A percentile compares a stretch with the other conserved stretches of the same genome.
These are phyloP conservation scores for Blastobotrys indianensis DNA, from an alignment of 1,139 yeast species.

Conservation along the genomic window DNA sequence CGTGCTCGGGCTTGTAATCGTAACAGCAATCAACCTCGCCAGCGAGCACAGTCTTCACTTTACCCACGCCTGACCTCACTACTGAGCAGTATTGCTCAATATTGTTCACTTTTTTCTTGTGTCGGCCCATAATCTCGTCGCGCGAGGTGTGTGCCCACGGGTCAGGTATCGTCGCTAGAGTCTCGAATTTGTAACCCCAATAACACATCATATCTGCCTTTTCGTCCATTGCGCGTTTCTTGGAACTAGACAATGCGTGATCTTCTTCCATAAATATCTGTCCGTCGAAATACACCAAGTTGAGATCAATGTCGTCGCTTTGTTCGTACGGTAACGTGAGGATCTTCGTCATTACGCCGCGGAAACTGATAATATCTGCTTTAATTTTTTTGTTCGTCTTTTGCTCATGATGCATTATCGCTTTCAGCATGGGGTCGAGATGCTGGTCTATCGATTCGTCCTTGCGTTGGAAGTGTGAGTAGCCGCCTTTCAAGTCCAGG, in stretches of 20 bases:
- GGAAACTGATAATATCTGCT: conserved; percentile 70
- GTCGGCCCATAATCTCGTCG: conserved; percentile 59
- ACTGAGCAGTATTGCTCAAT: conserved; percentile 74
- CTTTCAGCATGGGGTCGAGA: conserved; percentile 51
- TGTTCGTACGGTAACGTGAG: conserved; percentile 55
- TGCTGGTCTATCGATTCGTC: conserved; percentile 50
- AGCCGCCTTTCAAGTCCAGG: conserved; percentile 62
- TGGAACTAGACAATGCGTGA: conserved; percentile 34
- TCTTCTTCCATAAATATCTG: conserved; percentile 77
- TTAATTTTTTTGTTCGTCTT: conserved; percentile 41
- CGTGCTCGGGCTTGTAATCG: conserved; percentile 62
- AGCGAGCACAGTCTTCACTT: conserved; percentile 60
- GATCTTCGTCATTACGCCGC: conserved; percentile 72
- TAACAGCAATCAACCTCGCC: conserved; percentile 91
- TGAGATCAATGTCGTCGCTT: conserved; percentile 55
- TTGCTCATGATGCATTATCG: conserved; percentile 53
- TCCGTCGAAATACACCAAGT: conserved; percentile 66
- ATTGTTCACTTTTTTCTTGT: conserved; percentile 50
- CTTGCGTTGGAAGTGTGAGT: conserved; percentile 48
- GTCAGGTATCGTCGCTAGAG: conserved; percentile 62
- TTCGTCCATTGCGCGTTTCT: conserved; percentile 24
- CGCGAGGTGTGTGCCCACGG: conserved; percentile 73
- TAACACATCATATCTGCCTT: conserved; percentile 32
- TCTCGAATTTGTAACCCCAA: conserved; percentile 72
- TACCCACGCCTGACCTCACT: conserved; percentile 79